Percentiles rank a stretch among this genome's conserved stretches.
phyloP scores from a whole-genome alignment of 2,329 filamentous ascomycete species.

The Ophiocordyceps unilateralis region DNA sequence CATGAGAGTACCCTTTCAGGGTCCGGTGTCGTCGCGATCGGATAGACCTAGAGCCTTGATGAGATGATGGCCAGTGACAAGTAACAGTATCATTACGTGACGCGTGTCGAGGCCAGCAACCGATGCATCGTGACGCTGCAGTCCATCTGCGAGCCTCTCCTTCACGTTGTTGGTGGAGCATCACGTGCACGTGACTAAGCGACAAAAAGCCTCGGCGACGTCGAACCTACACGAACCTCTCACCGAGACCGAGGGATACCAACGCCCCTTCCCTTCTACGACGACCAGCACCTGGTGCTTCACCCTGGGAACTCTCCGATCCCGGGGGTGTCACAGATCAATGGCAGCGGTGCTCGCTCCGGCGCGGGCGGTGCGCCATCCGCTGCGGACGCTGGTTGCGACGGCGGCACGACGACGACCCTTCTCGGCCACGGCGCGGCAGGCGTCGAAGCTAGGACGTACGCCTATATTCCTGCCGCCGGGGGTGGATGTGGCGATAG shows the following conservation, averaged over 20 bases:
- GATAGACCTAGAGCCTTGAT: too few relatives aligned
- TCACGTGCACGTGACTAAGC: too few relatives aligned
- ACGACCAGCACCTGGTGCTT: not conserved
- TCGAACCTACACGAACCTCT: not conserved
- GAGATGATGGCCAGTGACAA: too few relatives aligned
- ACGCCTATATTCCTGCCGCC: slow-evolving; percentile 67
- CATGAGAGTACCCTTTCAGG: not conserved
- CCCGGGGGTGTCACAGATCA: slow-evolving; percentile 3
- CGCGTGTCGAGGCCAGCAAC: too few relatives aligned
- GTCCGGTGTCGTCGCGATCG: too few relatives aligned
- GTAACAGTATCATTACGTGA: too few relatives aligned
- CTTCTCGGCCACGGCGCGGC: slow-evolving; percentile 56
- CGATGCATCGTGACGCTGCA: too few relatives aligned
- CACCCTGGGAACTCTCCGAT: not conserved
- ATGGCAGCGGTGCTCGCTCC: slow-evolving; percentile 44
- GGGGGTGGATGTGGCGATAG: slow-evolving; percentile 60
- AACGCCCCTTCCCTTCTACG: too few relatives aligned
- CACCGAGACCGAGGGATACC: too few relatives aligned
- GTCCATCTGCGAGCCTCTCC: too few relatives aligned
- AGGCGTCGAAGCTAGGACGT: slow-evolving; percentile 69
- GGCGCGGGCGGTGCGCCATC: slow-evolving; percentile 41
- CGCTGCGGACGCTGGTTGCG: slow-evolving; percentile 18
- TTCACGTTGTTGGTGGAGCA: too few relatives aligned
- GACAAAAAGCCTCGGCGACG: too few relatives aligned
- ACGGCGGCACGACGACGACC: slow-evolving; percentile 15